phyloP scores from a whole-genome alignment of 176 grass and related monocot species.

The Aegilops tauschii region DNA sequence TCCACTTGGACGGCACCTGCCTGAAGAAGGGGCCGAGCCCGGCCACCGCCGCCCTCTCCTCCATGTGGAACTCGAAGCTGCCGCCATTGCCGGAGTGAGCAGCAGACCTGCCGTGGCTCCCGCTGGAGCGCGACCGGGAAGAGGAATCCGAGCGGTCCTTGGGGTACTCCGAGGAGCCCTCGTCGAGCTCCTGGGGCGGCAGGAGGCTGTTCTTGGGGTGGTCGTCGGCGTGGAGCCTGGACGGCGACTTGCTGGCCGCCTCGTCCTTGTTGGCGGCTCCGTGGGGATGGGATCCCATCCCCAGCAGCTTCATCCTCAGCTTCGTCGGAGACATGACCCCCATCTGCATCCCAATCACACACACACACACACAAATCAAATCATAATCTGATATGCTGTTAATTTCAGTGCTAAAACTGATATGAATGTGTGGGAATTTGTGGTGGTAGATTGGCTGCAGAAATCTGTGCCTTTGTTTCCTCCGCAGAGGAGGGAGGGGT shows the following conservation, averaged over 20 bases:
- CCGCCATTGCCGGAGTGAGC: neutral
- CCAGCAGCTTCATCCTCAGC: constrained; percentile 78
- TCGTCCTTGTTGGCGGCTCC: constrained; percentile 33
- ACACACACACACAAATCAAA: neutral
- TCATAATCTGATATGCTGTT: neutral
- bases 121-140: constrained; percentile 35
- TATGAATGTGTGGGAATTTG: neutral
- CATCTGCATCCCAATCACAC: constrained; percentile 34
- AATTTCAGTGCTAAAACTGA: neutral
- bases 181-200: constrained; percentile 50
- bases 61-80: constrained; percentile 76
- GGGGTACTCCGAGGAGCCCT: constrained; percentile 37
- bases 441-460: neutral
- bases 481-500: neutral
- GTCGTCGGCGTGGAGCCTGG: constrained; percentile 46
- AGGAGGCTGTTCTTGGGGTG: constrained; percentile 62
- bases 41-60: constrained; percentile 28
- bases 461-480: neutral
- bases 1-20: constrained; percentile 93
- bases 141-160: constrained; percentile 36
- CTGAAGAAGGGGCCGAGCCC: constrained; percentile 53
- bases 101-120: constrained; percentile 13
- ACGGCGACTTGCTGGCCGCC: constrained; percentile 37
- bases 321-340: constrained; percentile 76
- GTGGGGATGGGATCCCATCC: constrained; percentile 45